Base-by-base conservation (phyloP, 2,329 filamentous ascomycete species). In the Neofusicoccum laricinum region DNA sequence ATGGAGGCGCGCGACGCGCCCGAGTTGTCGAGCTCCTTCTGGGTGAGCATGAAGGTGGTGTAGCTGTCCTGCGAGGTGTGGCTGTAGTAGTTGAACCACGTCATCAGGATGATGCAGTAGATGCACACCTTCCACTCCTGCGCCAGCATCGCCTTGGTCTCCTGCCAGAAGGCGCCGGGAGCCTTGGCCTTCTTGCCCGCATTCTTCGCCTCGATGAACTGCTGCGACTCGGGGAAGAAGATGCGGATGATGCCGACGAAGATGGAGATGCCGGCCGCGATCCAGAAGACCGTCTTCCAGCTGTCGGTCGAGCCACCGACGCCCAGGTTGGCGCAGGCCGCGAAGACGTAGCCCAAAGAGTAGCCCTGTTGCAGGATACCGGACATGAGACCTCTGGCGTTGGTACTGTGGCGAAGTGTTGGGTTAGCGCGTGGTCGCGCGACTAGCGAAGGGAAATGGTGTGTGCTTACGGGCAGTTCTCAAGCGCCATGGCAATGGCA, bases 311-410 rank as follows among this genome's bases (percentile, higher is more conserved):
- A 79, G 11, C 84, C 88, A 36, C 90, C 89, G 15, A 93, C 88
- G 55, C 88, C 89, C 45, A 93, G 85, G 68, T 90, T 93, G 70
- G 86, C 87, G 71, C 87, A 90, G 2, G 90, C 90, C 5, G 91
- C 91, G 67, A 92, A 82, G 45, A 95, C 86, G 71, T 94, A 94
- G 36, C 91, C 91, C 67, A 93, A 84, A 0, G 89, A 89, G 73
- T 93, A 93, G 2, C 91, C 92, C 75, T 93, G 90, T 71, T 95
- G 92, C 17, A 94, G 78, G 58, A 95, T 90, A 62, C 91, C 92
- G 14, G 88, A 91, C 85, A 95, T 91, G 41, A 95, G 81, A 69
- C 92, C 92, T 73, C 91, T 84, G 7, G 90, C 88, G 64, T 90
- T 86, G 64, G 70, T 67, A 50, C 73, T 76, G 21, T 53, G 49